phyloP scores from a whole-genome alignment of 805 yeast species.

The Lipomyces lipofer region DNA sequence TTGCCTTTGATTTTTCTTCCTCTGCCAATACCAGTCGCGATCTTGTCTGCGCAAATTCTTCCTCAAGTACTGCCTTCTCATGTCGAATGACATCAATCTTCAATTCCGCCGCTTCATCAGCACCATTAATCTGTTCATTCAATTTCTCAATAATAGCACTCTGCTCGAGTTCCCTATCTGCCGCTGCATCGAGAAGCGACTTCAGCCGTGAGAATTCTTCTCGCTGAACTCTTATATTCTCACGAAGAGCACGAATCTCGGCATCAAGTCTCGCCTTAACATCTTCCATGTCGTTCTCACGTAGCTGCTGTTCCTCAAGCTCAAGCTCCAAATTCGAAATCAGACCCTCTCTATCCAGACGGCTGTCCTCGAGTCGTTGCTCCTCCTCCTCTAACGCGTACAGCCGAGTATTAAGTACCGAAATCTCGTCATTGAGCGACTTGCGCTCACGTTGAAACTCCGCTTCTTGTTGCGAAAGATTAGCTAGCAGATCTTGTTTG shows the following conservation, averaged over 20 bases:
- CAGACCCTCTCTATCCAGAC: conserved; percentile 24
- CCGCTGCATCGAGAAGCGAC: neutral
- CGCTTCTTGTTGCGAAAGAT: conserved; percentile 63
- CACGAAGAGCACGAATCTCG: conserved; percentile 24
- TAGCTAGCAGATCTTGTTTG: conserved; percentile 66
- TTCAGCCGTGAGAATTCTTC: conserved; percentile 7
- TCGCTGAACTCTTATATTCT: conserved; percentile 11
- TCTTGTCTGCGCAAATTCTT: conserved; percentile 3
- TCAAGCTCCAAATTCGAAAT: conserved; percentile 25
- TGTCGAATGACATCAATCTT: neutral
- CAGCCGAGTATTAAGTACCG: conserved; percentile 45
- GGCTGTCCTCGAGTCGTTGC: conserved; percentile 28
- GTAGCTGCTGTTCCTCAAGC: conserved; percentile 37
- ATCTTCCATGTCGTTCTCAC: conserved; percentile 35
- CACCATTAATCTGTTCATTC: neutral
- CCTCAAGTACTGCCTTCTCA: conserved; percentile 8
- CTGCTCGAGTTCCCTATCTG: neutral
- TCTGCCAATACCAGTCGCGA: conserved; percentile 11
- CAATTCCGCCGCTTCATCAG: neutral
- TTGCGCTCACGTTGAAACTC: conserved; percentile 59
- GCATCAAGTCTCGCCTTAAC: conserved; percentile 16
- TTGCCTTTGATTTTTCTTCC: conserved; percentile 1
- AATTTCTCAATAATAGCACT: neutral
- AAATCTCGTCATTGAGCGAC: conserved; percentile 52
- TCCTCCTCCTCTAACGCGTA: conserved; percentile 53